Evolutionary conservation across 495 filamentous ascomycete species (phyloP).

Genomic region (Xylaria curta): DNA sequence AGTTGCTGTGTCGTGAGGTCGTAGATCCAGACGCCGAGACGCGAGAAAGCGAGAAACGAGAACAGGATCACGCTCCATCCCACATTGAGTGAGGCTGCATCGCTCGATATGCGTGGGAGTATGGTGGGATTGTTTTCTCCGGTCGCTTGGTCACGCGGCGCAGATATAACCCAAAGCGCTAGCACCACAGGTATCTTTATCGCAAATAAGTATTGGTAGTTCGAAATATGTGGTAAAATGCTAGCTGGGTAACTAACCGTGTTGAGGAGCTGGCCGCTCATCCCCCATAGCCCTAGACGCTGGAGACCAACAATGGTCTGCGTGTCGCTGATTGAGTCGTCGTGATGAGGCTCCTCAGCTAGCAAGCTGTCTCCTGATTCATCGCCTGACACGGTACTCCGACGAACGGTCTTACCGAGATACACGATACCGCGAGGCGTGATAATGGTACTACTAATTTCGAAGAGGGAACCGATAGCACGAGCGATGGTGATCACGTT

Average conservation of each 20-base stretch:
- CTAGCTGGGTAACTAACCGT: constrained; percentile 35
- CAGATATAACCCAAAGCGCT: constrained; percentile 42
- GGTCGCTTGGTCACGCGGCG: constrained; percentile 20
- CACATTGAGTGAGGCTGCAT: constrained; percentile 27
- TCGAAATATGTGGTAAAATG: background rate
- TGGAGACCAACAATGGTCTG: constrained; percentile 46
- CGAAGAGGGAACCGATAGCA: constrained; percentile 59
- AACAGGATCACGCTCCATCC: constrained; percentile 46
- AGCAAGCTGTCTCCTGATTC: constrained; percentile 37
- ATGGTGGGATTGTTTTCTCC: constrained; percentile 5
- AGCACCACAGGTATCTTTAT: constrained; percentile 48
- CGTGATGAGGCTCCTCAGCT: background rate
- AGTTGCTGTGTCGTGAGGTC: constrained; percentile 55
- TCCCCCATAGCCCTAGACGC: constrained; percentile 52
- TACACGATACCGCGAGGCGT: constrained; percentile 48
- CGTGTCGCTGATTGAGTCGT: constrained; percentile 30
- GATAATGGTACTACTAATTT: constrained; percentile 56
- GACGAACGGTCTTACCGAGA: constrained; percentile 35
- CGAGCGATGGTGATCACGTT: constrained; percentile 60
- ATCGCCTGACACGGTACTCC: constrained; percentile 18
- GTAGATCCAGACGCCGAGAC: constrained; percentile 47
- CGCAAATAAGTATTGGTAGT: constrained; percentile 14
- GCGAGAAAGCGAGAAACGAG: constrained; percentile 51
- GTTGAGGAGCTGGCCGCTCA: constrained; percentile 48
- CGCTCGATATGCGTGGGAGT: constrained; percentile 8